phyloP scores from a whole-genome alignment of 148 eudicot genomes.

The Rhododendron griersonianum region DNA sequence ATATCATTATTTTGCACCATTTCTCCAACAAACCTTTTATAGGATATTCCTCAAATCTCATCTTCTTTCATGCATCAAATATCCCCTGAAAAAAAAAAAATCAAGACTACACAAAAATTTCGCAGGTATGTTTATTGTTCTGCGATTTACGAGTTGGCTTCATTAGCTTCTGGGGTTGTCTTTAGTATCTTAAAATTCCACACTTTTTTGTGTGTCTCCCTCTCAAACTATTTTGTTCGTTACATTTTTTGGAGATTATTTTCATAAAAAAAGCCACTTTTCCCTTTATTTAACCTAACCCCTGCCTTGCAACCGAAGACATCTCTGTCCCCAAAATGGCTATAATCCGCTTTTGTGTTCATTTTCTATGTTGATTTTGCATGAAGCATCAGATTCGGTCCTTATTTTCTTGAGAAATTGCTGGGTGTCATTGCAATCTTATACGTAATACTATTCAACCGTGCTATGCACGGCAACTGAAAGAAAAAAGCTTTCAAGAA shows the following conservation, averaged over 20 bases:
- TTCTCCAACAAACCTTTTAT: background rate
- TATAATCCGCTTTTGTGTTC: too few species aligned
- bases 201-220: background rate
- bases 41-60: background rate
- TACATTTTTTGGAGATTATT: background rate
- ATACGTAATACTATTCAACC: too few species aligned
- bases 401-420: background rate
- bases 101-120: background rate
- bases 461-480: too few species aligned
- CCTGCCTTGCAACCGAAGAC: too few species aligned
- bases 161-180: slow-evolving; percentile 3
- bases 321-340: too few species aligned
- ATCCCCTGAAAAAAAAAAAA: background rate
- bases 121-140: background rate
- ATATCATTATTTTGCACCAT: slow-evolving; percentile 3
- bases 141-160: background rate
- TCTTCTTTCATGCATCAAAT: background rate
- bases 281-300: background rate
- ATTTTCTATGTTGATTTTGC: background rate
- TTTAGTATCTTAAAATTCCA: background rate
- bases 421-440: background rate
- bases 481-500: too few species aligned
- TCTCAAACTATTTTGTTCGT: background rate
- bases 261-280: background rate
- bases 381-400: background rate